phyloP scores from a whole-genome alignment of 108 stramenopile genomes.

The Nitzschia sp. region DNA sequence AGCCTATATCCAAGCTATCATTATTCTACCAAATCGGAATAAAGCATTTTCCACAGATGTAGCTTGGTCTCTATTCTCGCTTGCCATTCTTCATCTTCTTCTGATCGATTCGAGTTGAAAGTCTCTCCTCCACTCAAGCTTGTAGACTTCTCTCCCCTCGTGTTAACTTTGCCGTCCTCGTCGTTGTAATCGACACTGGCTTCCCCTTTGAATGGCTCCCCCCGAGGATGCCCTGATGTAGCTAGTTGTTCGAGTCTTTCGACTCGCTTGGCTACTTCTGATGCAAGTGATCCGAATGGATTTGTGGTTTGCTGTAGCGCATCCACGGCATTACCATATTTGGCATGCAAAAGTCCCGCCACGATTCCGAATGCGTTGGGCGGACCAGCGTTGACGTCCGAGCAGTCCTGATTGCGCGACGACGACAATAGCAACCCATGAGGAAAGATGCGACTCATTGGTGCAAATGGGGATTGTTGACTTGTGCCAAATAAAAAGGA shows the following conservation, averaged over 20 bases:
- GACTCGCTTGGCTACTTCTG: conserved; percentile 13
- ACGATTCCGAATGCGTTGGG: conserved; percentile 28
- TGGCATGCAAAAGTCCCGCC: conserved; percentile 20
- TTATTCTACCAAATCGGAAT: background rate
- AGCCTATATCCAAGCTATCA: too few relatives aligned
- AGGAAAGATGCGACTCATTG: background rate
- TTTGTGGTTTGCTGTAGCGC: conserved; percentile 2
- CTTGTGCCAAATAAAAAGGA: background rate
- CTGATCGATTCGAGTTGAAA: background rate
- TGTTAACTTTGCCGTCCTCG: background rate
- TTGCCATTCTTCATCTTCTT: conserved; percentile 12
- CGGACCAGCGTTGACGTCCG: background rate
- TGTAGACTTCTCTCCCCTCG: background rate
- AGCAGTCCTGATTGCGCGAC: background rate
- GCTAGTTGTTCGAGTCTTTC: background rate
- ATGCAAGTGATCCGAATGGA: conserved; percentile 9
- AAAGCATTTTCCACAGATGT: conserved; percentile 13
- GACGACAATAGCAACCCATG: background rate
- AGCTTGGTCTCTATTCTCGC: conserved; percentile 26
- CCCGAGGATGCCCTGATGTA: background rate
- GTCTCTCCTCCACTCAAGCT: background rate
- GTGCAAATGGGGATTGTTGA: background rate
- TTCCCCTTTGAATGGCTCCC: background rate
- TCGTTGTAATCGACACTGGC: background rate
- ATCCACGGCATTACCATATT: background rate